A percentile compares a stretch with the other conserved stretches of the same genome.
Evolutionary conservation across 129 eudicot species (phyloP).

Genomic region (Kitagawia praeruptora): DNA sequence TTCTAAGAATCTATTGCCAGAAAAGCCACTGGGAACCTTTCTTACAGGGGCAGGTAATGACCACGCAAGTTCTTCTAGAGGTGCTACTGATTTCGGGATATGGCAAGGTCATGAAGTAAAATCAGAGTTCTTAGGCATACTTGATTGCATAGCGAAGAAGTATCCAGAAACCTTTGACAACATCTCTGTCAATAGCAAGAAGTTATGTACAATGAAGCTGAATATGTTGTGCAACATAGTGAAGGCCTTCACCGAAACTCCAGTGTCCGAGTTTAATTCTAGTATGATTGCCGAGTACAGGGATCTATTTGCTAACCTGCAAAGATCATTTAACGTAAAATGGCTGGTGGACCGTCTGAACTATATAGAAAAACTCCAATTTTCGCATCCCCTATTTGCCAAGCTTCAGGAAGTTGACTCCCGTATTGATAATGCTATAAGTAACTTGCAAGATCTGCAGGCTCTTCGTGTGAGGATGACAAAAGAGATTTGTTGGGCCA

Average conservation of each 20-base stretch:
- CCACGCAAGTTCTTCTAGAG: not conserved
- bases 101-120: not conserved
- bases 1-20: no score
- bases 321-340: no score
- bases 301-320: not conserved
- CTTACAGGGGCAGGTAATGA: not conserved
- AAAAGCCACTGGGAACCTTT: no score
- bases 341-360: no score
- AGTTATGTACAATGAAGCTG: not conserved
- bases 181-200: not conserved
- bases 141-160: not conserved
- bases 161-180: not conserved
- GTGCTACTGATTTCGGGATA: not conserved
- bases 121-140: not conserved
- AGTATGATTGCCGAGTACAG: not conserved
- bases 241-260: not conserved
- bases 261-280: not conserved
- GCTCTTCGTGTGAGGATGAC: not conserved
- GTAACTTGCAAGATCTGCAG: not conserved
- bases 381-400: no score
- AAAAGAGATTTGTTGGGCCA: no score
- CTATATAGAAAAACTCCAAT: no score
- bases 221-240: not conserved
- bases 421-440: not conserved
- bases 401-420: no score